Percentiles rank a stretch among this genome's conserved stretches.
These are phyloP conservation scores for Gossypioides kirkii DNA, from an alignment of 345 rosid species.

Conservation along the genomic window DNA sequence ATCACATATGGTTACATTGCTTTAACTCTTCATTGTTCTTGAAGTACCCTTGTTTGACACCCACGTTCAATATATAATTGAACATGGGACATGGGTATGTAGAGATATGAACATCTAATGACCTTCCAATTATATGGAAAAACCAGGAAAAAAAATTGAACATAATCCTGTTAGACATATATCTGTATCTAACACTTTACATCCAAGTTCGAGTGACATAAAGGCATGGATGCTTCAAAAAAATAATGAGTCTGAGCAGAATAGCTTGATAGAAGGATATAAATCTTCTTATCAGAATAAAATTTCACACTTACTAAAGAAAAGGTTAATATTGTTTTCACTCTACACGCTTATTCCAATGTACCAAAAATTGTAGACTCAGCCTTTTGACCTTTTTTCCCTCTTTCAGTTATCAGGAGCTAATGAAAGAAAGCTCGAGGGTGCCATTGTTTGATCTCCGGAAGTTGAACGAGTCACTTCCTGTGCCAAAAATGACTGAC, in stretches of 20 bases:
- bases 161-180: not conserved
- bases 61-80: not conserved
- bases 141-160: not conserved
- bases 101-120: not conserved
- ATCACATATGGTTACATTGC: not conserved
- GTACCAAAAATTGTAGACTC: not conserved
- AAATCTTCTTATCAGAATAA: not conserved
- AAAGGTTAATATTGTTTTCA: not conserved
- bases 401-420: conserved; percentile 63
- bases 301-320: not conserved
- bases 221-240: not conserved
- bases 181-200: not conserved
- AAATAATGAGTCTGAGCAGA: not conserved
- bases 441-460: conserved; percentile 75
- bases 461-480: conserved; percentile 81
- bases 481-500: conserved; percentile 57
- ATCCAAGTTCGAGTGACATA: not conserved
- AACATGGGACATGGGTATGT: not conserved
- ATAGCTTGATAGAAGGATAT: not conserved
- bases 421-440: conserved; percentile 74
- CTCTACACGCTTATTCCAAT: not conserved
- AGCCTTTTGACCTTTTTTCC: conserved; percentile 6
- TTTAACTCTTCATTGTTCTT: not conserved
- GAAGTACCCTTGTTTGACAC: not conserved
- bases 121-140: not conserved